A percentile compares a stretch with the other conserved stretches of the same genome.
Evolutionary conservation across 805 yeast genomes (phyloP).

Genomic region (Barnettozyma sucrosica): DNA sequence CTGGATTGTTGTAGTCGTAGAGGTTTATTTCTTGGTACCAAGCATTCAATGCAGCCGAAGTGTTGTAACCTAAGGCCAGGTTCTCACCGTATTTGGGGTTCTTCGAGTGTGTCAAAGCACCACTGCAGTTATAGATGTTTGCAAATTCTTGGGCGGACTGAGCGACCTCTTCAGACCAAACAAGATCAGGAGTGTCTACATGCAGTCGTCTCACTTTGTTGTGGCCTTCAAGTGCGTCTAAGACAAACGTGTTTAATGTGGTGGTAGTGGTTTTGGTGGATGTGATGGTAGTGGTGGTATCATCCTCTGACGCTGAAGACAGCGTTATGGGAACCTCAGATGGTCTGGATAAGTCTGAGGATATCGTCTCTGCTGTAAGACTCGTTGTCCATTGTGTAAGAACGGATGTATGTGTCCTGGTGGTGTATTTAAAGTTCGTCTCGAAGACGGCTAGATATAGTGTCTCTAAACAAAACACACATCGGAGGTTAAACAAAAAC

Average conservation of each 20-base stretch:
- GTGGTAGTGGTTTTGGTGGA: slow-evolving; percentile 13
- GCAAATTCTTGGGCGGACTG: slow-evolving; percentile 54
- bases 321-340: neutral
- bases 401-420: neutral
- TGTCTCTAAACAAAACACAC: neutral
- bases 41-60: slow-evolving; percentile 57
- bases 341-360: neutral
- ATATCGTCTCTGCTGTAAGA: neutral
- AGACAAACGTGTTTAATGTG: slow-evolving; percentile 7
- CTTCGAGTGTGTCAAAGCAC: slow-evolving; percentile 54
- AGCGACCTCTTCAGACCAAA: slow-evolving; percentile 52
- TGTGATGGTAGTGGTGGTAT: slow-evolving; percentile 16
- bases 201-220: slow-evolving; percentile 53
- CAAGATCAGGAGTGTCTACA: slow-evolving; percentile 38
- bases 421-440: neutral
- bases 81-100: slow-evolving; percentile 68
- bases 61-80: slow-evolving; percentile 65
- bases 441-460: slow-evolving; percentile 5
- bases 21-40: slow-evolving; percentile 65
- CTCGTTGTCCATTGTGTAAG: slow-evolving; percentile 12
- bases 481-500: neutral
- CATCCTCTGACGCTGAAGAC: neutral
- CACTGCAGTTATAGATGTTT: slow-evolving; percentile 48
- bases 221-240: slow-evolving; percentile 32
- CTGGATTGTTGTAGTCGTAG: slow-evolving; percentile 48